A percentile compares a stretch with the other conserved stretches of the same genome.
phyloP scores from a whole-genome alignment of 305 asterid species.

The Coffea humblotiana region DNA sequence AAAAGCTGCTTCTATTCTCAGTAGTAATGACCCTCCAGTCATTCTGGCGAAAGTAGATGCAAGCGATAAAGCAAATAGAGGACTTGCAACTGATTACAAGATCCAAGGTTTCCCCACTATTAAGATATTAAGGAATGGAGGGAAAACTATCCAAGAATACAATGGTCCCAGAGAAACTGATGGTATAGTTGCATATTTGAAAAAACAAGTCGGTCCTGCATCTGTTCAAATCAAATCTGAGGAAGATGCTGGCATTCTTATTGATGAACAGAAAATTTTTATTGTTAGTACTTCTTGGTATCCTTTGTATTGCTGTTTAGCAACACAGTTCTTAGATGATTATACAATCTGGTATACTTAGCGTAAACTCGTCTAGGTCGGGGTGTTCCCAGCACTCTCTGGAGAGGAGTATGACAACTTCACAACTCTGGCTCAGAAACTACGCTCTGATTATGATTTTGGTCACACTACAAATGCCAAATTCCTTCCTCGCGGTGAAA shows the following conservation, averaged over 20 bases:
- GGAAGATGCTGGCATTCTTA: constrained; percentile 52
- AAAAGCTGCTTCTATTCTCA: constrained; percentile 71
- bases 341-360: too few species aligned
- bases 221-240: constrained; percentile 64
- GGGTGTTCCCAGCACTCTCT: constrained; percentile 64
- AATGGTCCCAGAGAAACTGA: constrained; percentile 87
- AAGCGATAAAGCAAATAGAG: constrained; percentile 55
- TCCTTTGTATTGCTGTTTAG: background rate
- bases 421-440: constrained; percentile 59
- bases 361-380: constrained; percentile 45
- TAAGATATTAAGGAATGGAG: constrained; percentile 75
- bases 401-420: constrained; percentile 72
- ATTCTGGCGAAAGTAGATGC: constrained; percentile 82
- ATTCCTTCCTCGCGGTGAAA: constrained; percentile 60
- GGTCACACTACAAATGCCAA: constrained; percentile 75
- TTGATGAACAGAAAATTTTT: constrained; percentile 52
- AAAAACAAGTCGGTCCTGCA: constrained; percentile 84
- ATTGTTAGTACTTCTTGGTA: constrained; percentile 41
- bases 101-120: constrained; percentile 76
- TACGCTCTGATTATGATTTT: constrained; percentile 68
- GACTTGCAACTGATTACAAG: constrained; percentile 47
- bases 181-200: constrained; percentile 65
- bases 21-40: constrained; percentile 71
- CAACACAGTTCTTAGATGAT: background rate
- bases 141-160: constrained; percentile 58